Conservation (phyloP, 352 stramenopile species). For the Phytophthora aleatoria region DNA sequence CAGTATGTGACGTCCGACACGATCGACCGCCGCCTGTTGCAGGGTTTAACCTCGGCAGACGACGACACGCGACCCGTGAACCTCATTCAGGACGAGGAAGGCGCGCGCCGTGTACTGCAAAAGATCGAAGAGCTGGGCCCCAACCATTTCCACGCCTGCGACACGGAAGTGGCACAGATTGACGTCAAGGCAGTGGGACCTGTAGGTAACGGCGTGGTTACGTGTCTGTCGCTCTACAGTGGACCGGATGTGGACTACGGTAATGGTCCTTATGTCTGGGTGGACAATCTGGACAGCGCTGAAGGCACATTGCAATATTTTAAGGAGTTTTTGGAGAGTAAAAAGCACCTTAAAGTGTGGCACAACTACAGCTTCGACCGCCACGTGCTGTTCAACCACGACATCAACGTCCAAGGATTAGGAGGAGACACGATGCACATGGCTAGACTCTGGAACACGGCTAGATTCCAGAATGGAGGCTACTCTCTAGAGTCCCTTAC, state of each 20-base stretch:
- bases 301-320: conserved; percentile 89
- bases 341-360: conserved; percentile 94
- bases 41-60: conserved; percentile 65
- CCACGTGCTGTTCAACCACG: conserved; percentile 98
- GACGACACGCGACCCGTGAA: conserved; percentile 75
- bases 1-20: conserved; percentile 75
- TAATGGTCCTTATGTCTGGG: conserved; percentile 90
- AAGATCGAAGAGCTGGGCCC: conserved; percentile 67
- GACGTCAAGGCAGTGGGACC: conserved; percentile 94
- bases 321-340: conserved; percentile 94
- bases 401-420: conserved; percentile 92
- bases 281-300: conserved; percentile 93
- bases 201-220: conserved; percentile 97
- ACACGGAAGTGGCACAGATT: conserved; percentile 98
- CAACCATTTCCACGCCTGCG: conserved; percentile 92
- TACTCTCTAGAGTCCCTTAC: conserved; percentile 97
- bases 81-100: conserved; percentile 74
- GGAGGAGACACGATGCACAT: conserved; percentile 99
- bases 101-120: conserved; percentile 63
- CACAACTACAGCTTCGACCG: conserved; percentile 99
- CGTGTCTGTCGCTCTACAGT: conserved; percentile 97
- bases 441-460: conserved; percentile 92
- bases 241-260: conserved; percentile 97
- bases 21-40: conserved; percentile 62
- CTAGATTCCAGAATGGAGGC: conserved; percentile 80